Evolutionary conservation across 257 asterid genomes (phyloP), one percentile per base, ranked within the genome.

Genomic region (Phtheirospermum japonicum): DNA sequence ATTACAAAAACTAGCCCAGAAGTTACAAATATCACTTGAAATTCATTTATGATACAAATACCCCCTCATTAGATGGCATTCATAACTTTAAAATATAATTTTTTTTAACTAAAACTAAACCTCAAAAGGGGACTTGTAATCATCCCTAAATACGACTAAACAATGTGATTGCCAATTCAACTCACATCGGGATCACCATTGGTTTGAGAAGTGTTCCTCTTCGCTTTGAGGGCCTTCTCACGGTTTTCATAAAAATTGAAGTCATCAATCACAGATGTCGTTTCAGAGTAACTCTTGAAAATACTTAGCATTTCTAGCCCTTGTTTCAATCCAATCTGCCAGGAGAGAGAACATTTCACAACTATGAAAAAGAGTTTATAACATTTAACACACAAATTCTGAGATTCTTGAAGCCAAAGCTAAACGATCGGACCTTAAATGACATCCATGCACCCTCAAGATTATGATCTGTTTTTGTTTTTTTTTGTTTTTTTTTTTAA

Each of bases 291-390:
- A 64, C 52, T 71, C 77, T 86, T 86, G 85, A 83, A 84, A 49
- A 86, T 86, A 68, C 63, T 71, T 6, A 86, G 80, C 86, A 86
- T 83, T 73, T 86, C 91, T 40, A 81, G 45, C 60, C 95, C 95
- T 74, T 86, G 86, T 71, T 83, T 77, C 77, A 83, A 67, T 23
- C 83, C 83, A 65, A 86, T 76, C 95, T 86, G 77, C 40, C 33
- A 48, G 26, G 42, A 63, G 39, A 58, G 6, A 20, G 56, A 52
- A 55, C 28, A 10, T 31, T 23, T 3, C 33, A 43, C 31, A 31
- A 43, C 10, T 10, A n/a, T 45, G 19, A 30, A n/a, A 30, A n/a
- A 42, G 5, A 4, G 17, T 42, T 42, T 12, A 2, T 23, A 40
- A 11, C n/a, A 12, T 42, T 12, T 16, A 42, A 42, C 49, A 42